Percentiles rank a stretch among this genome's conserved stretches.
phyloP scores from a whole-genome alignment of 805 yeast genomes.

The Clavispora carvajalis region DNA sequence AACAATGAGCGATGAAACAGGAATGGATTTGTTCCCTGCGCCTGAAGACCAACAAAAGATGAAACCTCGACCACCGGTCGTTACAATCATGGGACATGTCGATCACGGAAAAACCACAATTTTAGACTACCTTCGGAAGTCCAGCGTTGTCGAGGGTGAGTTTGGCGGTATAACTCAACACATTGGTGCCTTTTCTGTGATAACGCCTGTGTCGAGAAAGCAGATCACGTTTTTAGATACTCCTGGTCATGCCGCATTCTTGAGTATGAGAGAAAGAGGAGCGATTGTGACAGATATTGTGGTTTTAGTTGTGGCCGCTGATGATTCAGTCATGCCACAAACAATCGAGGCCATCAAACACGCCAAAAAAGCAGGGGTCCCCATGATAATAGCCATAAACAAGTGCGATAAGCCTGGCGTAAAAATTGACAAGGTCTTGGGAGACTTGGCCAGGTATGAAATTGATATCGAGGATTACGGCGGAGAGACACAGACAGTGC shows the following conservation, averaged over 20 bases:
- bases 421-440: slow-evolving; percentile 67
- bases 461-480: slow-evolving; percentile 90
- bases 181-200: slow-evolving; percentile 92
- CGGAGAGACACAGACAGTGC: slow-evolving; percentile 88
- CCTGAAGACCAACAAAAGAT: slow-evolving; percentile 44
- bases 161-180: slow-evolving; percentile 98
- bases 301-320: slow-evolving; percentile 90
- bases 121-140: slow-evolving; percentile 77
- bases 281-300: slow-evolving; percentile 92
- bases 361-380: slow-evolving; percentile 75
- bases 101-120: slow-evolving; percentile 98
- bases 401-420: slow-evolving; percentile 82
- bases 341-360: slow-evolving; percentile 94
- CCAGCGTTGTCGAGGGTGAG: slow-evolving; percentile 77
- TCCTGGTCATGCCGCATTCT: slow-evolving; percentile 96
- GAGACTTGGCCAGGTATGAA: slow-evolving; percentile 71
- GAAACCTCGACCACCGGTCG: slow-evolving; percentile 82
- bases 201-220: slow-evolving; percentile 69
- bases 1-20: slow-evolving; percentile 49
- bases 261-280: slow-evolving; percentile 95
- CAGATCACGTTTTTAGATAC: slow-evolving; percentile 89
- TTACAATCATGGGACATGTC: slow-evolving; percentile 98
- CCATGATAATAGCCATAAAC: slow-evolving; percentile 85
- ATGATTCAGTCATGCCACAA: slow-evolving; percentile 97
- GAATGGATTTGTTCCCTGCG: slow-evolving; percentile 53